Evolutionary conservation across 352 stramenopile genomes (phyloP), one percentile per base, ranked within the genome.

Genomic region (Aphanomyces invadans): DNA sequence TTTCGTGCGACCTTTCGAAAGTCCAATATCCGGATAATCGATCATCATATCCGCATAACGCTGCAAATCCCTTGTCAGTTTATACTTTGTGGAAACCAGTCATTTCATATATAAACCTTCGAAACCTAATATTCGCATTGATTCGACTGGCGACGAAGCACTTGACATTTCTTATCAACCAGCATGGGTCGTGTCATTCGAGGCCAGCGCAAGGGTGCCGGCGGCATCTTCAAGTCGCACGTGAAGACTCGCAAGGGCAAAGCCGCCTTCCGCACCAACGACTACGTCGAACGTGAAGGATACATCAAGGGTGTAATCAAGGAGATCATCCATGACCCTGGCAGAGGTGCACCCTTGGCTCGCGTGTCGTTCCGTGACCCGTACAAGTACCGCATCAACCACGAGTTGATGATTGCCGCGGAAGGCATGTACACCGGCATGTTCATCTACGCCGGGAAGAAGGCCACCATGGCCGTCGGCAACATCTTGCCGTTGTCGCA

Each of bases 241-340:
- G 90, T 77, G 63, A 74, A 87, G 74, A 76, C 86, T 71, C 82
- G 85, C 54, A 87, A 93, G 73, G 85, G 85, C 62, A 72, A 76
- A 3, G 82, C 83, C 26, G 74, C 73, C 62, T 91, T 91, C 79
- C 85, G 85, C 46, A 73, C 77, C 10, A 75, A 90, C 19, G 85
- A 93, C 88, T 99, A 97, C 77, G 88, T 97, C 15, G 84, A 97
- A 77, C 85, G 87, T 75, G 75, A 96, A 59, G 96, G 97, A 59
- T 99, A 99, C 91, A 92, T 99, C 83, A 98, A 98, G 81, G 97
- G 97, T 65, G 93, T 99, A 38, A 81, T 99, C 64, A 98, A 98
- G 83, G 95, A 99, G 74, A 99, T 99, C 81, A 83, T 99, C 72
- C 96, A 99, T 75, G 96, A 99, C 81, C 93, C 96, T 25, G 96